phyloP scores from a whole-genome alignment of 108 stramenopile species.

The Skeletonema grethae region DNA sequence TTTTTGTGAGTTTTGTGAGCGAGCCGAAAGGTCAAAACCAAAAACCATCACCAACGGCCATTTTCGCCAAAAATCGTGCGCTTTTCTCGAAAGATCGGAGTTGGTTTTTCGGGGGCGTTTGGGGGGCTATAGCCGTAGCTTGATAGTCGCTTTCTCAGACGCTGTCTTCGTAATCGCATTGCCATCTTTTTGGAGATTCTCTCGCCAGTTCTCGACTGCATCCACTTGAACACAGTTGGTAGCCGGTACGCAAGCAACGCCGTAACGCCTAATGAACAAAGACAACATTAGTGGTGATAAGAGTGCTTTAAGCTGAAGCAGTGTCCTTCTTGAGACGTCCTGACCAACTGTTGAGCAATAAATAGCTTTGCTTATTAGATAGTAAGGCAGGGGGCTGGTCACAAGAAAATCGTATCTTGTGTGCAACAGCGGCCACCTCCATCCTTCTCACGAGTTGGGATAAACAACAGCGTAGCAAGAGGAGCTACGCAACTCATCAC shows the following conservation, averaged over 20 bases:
- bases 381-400: background rate
- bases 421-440: background rate
- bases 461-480: too few species aligned
- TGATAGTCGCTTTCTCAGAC: background rate
- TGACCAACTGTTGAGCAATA: background rate
- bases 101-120: background rate
- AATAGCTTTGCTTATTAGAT: background rate
- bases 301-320: background rate
- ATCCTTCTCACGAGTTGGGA: background rate
- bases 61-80: background rate
- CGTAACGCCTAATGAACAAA: background rate
- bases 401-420: constrained; percentile 1
- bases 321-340: background rate
- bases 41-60: background rate
- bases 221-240: too few species aligned
- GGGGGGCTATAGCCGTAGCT: too few species aligned
- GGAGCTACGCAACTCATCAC: background rate
- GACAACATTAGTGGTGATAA: background rate
- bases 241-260: background rate
- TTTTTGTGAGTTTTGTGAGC: background rate
- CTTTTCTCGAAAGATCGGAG: background rate
- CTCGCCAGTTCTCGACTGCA: too few species aligned
- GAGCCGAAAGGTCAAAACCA: background rate
- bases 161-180: too few species aligned
- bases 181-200: too few species aligned